These are phyloP conservation scores for Pistacia atlantica DNA, from an alignment of 345 rosid genomes.

Conservation along the genomic window DNA sequence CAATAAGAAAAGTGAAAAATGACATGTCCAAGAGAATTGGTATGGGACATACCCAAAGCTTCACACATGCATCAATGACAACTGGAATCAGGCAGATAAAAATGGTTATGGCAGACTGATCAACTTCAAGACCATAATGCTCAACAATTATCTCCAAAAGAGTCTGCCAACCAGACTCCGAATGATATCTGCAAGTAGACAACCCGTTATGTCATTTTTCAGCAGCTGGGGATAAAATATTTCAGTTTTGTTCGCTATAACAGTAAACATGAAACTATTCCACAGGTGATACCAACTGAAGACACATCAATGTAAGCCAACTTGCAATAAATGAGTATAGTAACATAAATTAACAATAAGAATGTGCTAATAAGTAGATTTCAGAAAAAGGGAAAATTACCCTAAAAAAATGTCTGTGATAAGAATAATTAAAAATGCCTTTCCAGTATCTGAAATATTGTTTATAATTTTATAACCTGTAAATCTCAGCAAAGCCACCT, in stretches of 20 bases:
- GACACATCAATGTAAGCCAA: constrained; percentile 3
- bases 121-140: constrained; percentile 83
- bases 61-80: constrained; percentile 75
- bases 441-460: constrained; percentile 85
- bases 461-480: constrained; percentile 81
- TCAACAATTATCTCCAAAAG: constrained; percentile 70
- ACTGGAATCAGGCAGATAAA: constrained; percentile 78
- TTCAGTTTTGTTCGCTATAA: neutral
- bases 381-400: constrained; percentile 38
- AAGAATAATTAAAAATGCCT: constrained; percentile 85
- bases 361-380: neutral
- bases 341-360: neutral
- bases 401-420: constrained; percentile 83
- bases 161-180: constrained; percentile 93
- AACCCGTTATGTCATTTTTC: neutral
- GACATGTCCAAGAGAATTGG: neutral
- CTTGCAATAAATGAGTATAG: neutral
- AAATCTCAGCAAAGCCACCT: constrained; percentile 95
- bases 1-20: neutral
- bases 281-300: neutral
- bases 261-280: neutral
- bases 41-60: constrained; percentile 77
- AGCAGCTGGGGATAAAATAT: neutral
- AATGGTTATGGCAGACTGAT: constrained; percentile 62
- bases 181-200: constrained; percentile 68